Conservation (phyloP, 2,329 filamentous ascomycete species). For the Penicillium griseofulvum region DNA sequence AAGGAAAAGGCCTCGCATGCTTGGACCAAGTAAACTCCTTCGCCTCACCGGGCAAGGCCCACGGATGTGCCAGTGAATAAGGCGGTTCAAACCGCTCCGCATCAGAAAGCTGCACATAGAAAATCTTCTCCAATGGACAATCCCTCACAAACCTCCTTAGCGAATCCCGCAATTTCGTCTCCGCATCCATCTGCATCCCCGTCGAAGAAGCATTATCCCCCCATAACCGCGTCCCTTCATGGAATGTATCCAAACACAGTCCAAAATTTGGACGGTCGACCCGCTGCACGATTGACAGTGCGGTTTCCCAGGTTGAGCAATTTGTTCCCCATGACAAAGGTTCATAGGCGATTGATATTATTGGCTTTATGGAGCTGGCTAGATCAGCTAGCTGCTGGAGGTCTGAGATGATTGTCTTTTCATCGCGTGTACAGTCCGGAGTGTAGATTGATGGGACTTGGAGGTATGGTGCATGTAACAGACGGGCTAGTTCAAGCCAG, state of each 20-base stretch:
- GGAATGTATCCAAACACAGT: conserved; percentile 40
- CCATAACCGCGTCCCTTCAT: conserved; percentile 35
- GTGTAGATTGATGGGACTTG: conserved; percentile 35
- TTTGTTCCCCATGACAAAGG: conserved; percentile 34
- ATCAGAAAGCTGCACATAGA: conserved; percentile 39
- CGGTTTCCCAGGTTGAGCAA: conserved; percentile 34
- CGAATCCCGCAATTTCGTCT: conserved; percentile 21
- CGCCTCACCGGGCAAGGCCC: conserved; percentile 29
- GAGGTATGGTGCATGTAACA: conserved; percentile 27
- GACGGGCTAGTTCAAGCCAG: conserved; percentile 33
- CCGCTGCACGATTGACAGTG: conserved; percentile 24
- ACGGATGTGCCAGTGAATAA: conserved; percentile 29
- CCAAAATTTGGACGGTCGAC: conserved; percentile 39
- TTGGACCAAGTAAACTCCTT: conserved; percentile 32
- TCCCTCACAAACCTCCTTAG: conserved; percentile 19
- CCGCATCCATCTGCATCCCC: conserved; percentile 26
- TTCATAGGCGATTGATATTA: conserved; percentile 38
- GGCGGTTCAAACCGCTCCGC: conserved; percentile 34
- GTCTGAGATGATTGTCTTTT: conserved; percentile 28
- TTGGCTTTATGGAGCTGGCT: conserved; percentile 17
- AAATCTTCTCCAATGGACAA: conserved; percentile 31
- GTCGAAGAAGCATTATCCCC: conserved; percentile 24
- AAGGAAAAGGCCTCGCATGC: conserved; percentile 33
- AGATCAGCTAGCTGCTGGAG: conserved; percentile 33
- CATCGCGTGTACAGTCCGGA: conserved; percentile 24